A percentile compares a stretch with the other conserved stretches of the same genome.
phyloP scores from a whole-genome alignment of 2,329 filamentous ascomycete species.

The Colletotrichum tropicicola region DNA sequence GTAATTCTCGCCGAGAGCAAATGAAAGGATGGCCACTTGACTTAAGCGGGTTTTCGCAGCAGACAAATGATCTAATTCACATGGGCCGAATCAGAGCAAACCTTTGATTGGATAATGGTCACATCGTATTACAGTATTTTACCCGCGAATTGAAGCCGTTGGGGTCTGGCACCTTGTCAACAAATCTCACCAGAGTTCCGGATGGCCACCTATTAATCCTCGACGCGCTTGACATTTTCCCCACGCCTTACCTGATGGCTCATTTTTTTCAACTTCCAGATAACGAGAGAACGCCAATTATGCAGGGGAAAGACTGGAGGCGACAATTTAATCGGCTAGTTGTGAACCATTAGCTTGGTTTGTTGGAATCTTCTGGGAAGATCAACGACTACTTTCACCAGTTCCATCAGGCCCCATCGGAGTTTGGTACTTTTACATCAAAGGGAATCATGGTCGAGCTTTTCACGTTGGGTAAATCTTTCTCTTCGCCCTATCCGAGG shows the following conservation, averaged over 20 bases:
- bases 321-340: too few relatives aligned
- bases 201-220: not conserved
- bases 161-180: not conserved
- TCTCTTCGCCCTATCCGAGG: not conserved
- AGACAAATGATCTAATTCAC: not conserved
- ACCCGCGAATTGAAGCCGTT: not conserved
- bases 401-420: too few relatives aligned
- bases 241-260: not conserved
- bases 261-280: too few relatives aligned
- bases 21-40: not conserved
- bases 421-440: too few relatives aligned
- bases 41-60: slow-evolving; percentile 3
- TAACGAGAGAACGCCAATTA: too few relatives aligned
- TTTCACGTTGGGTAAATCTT: too few relatives aligned
- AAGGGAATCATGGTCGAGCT: too few relatives aligned
- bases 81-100: not conserved
- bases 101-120: not conserved
- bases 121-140: not conserved
- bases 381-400: too few relatives aligned
- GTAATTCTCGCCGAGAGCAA: not conserved
- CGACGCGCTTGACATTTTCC: not conserved
- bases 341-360: too few relatives aligned
- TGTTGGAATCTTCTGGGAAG: too few relatives aligned
- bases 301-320: too few relatives aligned
- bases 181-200: not conserved